Conservation (phyloP, 495 filamentous ascomycete genomes). For the Penicillium flavigenum region DNA sequence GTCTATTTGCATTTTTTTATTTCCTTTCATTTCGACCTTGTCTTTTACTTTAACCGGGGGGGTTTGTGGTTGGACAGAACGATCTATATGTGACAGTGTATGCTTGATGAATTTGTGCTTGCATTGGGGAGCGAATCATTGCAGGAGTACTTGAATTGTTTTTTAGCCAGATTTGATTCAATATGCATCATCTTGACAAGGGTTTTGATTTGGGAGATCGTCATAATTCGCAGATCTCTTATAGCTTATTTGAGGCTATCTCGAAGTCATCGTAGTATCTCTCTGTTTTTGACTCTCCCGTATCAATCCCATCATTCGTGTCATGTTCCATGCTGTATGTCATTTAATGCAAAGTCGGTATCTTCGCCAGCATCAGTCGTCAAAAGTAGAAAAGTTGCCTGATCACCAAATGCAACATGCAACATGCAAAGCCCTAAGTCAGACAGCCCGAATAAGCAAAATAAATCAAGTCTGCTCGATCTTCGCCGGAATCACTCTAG, state of each 20-base stretch:
- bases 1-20: conserved; percentile 3
- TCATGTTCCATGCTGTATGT: neutral
- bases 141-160: conserved; percentile 24
- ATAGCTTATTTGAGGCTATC: conserved; percentile 1
- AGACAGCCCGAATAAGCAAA: neutral
- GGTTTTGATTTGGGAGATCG: neutral
- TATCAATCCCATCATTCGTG: neutral
- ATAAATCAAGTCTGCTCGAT: conserved; percentile 18
- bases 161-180: conserved; percentile 10
- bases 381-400: neutral
- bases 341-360: neutral
- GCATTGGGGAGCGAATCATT: conserved; percentile 33
- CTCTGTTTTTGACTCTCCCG: neutral
- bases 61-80: conserved; percentile 11
- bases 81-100: conserved; percentile 10
- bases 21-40: conserved; percentile 17
- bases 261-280: neutral
- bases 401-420: conserved; percentile 1
- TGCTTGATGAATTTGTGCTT: conserved; percentile 18
- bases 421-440: neutral
- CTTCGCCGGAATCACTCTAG: conserved; percentile 40
- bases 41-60: conserved; percentile 16
- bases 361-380: neutral
- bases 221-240: neutral
- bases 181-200: conserved; percentile 6